Base-by-base conservation (phyloP, 2,329 filamentous ascomycete genomes). In the Neonectria neomacrospora region DNA sequence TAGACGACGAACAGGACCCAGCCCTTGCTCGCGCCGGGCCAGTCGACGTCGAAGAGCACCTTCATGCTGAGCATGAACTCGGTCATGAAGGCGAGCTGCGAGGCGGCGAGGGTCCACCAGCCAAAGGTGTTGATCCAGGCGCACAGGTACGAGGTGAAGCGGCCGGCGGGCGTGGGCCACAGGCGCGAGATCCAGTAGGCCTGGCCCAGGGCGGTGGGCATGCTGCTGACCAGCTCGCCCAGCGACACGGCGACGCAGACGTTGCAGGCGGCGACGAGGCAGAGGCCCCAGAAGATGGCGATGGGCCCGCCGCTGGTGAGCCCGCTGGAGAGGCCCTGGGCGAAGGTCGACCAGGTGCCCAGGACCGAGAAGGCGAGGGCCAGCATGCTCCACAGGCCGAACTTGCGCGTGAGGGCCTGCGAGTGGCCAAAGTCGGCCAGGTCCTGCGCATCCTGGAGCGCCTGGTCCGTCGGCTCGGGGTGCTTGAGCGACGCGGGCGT, bases 51-150 rank as follows among this genome's bases (percentile, higher is more conserved):
- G 67, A 85, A 87, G 74, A 87, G 79, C 30, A 82, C 75, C 74
- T 85, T 86, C 79, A 88, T 84, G n/a, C 83, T 81, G 6, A 88
- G 76, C 58, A 87, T 76, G 53, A 88, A 86, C 67, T 86, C 80
- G 3, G 83, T 82, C 84, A 88, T 87, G 69, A 88, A 88, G 12
- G 84, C 85, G 23, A 83, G 79, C 63, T 86, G 83, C 1, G 83
- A 86, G 0, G 85, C 86, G 0, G 83, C 83, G 61, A 88, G 73
- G 0, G 84, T 83, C 80, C 84, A 86, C 86, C 86, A 88, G 12
- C 85, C 86, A 61, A 87, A 87, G 0, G 82, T 86, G 73, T 88
- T 88, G 69, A 87, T 85, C 84, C 85, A 88, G 2, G 85, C 86
- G 66, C 84, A 86, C 75, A 88, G 80, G 68, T 88, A 88, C 1